A percentile compares a stretch with the other conserved stretches of the same genome.
phyloP scores from a whole-genome alignment of 805 yeast species.

The Yamadazyma akitaensis region DNA sequence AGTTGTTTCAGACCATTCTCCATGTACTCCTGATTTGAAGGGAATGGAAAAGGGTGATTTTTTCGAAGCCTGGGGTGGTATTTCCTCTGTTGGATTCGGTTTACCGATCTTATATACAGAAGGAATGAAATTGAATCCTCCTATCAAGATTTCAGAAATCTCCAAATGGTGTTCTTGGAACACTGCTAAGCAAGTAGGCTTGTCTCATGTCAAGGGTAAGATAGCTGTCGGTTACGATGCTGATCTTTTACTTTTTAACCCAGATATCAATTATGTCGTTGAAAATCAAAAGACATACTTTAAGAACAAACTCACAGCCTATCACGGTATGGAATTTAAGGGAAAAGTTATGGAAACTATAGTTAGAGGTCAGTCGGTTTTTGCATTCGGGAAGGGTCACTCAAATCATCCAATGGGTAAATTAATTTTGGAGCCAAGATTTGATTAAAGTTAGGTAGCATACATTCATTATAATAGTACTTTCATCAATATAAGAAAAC shows the following conservation, averaged over 20 bases:
- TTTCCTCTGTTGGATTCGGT: conserved; percentile 89
- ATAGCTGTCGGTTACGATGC: conserved; percentile 80
- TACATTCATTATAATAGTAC: neutral
- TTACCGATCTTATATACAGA: conserved; percentile 78
- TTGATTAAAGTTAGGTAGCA: neutral
- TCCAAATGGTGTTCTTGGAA: conserved; percentile 77
- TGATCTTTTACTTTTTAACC: conserved; percentile 81
- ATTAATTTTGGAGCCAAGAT: conserved; percentile 59
- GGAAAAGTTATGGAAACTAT: conserved; percentile 82
- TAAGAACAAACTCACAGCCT: conserved; percentile 88
- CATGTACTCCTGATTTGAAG: conserved; percentile 90
- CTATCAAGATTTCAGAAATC: conserved; percentile 57
- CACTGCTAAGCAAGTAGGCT: conserved; percentile 84
- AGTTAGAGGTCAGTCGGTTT: conserved; percentile 72
- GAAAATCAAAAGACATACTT: conserved; percentile 58
- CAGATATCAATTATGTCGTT: conserved; percentile 47
- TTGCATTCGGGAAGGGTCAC: conserved; percentile 53
- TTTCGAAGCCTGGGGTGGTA: conserved; percentile 95
- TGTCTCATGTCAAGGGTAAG: conserved; percentile 67
- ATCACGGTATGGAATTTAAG: conserved; percentile 61
- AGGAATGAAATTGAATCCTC: conserved; percentile 51
- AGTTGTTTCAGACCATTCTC: conserved; percentile 94
- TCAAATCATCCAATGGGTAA: conserved; percentile 56
- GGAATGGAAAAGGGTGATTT: conserved; percentile 82
- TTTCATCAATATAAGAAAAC: too few species aligned